Percentiles rank a stretch among this genome's conserved stretches.
phyloP scores from a whole-genome alignment of 1,284 basidiomycete genomes.

The Erythrobasidium hasegawianum region DNA sequence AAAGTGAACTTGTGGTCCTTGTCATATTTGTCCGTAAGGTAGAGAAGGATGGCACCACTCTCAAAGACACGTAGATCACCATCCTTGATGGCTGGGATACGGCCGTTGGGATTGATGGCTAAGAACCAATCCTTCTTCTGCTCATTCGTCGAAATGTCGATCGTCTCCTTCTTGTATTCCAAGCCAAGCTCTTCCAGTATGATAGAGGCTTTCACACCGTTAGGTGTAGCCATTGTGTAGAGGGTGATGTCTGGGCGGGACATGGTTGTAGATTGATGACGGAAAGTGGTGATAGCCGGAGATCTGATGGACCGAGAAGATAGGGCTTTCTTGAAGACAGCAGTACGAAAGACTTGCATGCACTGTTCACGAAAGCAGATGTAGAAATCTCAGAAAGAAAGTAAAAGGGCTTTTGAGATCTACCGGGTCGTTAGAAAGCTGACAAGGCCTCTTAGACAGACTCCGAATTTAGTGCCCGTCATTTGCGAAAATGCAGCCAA shows the following conservation, averaged over 20 bases:
- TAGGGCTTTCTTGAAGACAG: too few species aligned
- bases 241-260: constrained; percentile 29
- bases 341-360: neutral
- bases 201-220: constrained; percentile 27
- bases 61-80: constrained; percentile 37
- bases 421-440: neutral
- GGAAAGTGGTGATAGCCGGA: constrained; percentile 6
- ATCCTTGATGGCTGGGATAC: constrained; percentile 34
- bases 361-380: too few species aligned
- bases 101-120: constrained; percentile 31
- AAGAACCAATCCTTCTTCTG: constrained; percentile 37
- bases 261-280: constrained; percentile 9
- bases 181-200: constrained; percentile 35
- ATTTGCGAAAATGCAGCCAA: constrained; percentile 5
- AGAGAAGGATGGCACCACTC: constrained; percentile 36
- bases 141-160: constrained; percentile 35
- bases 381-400: neutral
- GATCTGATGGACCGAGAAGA: too few species aligned
- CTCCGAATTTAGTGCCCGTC: neutral
- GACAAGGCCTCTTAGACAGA: neutral
- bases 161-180: constrained; percentile 34
- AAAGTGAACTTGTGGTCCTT: constrained; percentile 31
- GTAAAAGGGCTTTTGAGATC: neutral
- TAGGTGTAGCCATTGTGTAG: constrained; percentile 31
- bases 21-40: constrained; percentile 38